Percentiles rank a stretch among this genome's conserved stretches.
phyloP scores from a whole-genome alignment of 805 yeast genomes.

The Myxozyma sirexii region DNA sequence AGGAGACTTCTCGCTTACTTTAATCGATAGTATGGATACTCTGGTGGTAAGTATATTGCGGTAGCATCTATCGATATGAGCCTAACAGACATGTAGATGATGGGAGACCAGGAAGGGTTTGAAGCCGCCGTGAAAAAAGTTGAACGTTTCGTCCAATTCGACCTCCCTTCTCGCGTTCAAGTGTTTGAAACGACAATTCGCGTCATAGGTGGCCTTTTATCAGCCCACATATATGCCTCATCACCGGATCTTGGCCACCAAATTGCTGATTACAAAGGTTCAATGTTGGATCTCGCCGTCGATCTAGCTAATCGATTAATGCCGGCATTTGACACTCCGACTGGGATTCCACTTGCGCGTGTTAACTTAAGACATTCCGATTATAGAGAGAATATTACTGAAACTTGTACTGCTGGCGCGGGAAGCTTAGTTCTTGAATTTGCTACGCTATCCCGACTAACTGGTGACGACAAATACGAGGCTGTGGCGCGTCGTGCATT shows the following conservation, averaged over 20 bases:
- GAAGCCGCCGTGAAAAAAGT: constrained; percentile 50
- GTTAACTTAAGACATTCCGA: constrained; percentile 66
- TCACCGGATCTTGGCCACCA: constrained; percentile 51
- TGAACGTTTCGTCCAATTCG: constrained; percentile 51
- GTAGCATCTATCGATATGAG: too few relatives aligned
- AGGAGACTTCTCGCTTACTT: constrained; percentile 79
- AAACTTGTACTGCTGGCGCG: constrained; percentile 88
- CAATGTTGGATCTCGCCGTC: constrained; percentile 67
- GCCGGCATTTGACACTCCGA: constrained; percentile 64
- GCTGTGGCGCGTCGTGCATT: constrained; percentile 62
- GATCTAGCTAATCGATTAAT: constrained; percentile 74
- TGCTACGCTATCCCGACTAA: constrained; percentile 69
- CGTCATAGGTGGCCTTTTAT: constrained; percentile 76
- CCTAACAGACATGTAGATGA: too few relatives aligned
- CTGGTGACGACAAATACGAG: constrained; percentile 75
- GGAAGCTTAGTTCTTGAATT: constrained; percentile 82
- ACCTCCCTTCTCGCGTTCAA: constrained; percentile 72
- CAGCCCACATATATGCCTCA: constrained; percentile 73
- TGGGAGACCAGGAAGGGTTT: constrained; percentile 65
- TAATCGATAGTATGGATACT: constrained; percentile 79
- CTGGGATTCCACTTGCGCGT: constrained; percentile 77
- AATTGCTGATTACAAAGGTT: constrained; percentile 63
- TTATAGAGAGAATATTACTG: constrained; percentile 43
- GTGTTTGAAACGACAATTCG: constrained; percentile 87
- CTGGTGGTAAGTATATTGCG: constrained; percentile 55